A percentile compares a stretch with the other conserved stretches of the same genome.
Evolutionary conservation across 495 filamentous ascomycete genomes (phyloP).

Genomic region (Xylaria cubensis): DNA sequence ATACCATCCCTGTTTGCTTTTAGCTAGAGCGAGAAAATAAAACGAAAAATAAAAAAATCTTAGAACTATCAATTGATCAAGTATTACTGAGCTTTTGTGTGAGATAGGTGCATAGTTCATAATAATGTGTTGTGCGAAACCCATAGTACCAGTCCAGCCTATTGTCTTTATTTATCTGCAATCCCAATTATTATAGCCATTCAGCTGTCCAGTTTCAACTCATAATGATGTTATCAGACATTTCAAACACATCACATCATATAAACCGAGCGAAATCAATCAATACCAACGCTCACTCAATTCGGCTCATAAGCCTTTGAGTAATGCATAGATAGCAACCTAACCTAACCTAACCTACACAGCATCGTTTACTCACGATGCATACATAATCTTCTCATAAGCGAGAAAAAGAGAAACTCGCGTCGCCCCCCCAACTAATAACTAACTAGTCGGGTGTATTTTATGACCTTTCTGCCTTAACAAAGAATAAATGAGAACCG

Average conservation of each 20-base stretch:
- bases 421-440: not conserved
- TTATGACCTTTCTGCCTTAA: not conserved
- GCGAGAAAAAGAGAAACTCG: not conserved
- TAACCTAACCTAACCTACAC: constrained; percentile 16
- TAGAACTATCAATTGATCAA: not conserved
- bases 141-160: too few relatives aligned
- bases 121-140: not conserved
- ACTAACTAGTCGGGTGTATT: not conserved
- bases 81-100: too few relatives aligned
- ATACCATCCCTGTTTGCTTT: not conserved
- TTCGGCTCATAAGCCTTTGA: not conserved
- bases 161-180: too few relatives aligned
- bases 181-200: too few relatives aligned
- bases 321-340: not conserved
- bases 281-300: not conserved
- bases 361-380: not conserved
- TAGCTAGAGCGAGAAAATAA: constrained; percentile 1
- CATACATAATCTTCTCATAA: not conserved
- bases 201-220: too few relatives aligned
- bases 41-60: not conserved
- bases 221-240: not conserved
- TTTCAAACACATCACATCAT: not conserved
- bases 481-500: not conserved
- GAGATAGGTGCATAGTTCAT: not conserved
- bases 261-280: not conserved